Percentiles rank a stretch among this genome's conserved stretches.
Conservation (phyloP, 2,329 filamentous ascomycete genomes). For the Macrophomina phaseolina region DNA sequence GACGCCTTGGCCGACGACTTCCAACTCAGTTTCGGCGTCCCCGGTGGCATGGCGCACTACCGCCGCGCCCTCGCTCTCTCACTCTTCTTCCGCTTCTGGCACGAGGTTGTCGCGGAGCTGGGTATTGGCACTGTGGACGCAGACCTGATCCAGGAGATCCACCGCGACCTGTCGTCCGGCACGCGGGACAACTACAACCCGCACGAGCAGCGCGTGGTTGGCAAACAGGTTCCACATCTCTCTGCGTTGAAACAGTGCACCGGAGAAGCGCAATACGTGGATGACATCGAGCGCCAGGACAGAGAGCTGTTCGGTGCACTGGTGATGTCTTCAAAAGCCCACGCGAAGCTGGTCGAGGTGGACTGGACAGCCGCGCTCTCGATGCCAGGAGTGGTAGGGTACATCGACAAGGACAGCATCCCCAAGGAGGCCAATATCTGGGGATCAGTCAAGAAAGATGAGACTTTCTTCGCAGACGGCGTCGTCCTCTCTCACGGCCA, state of each 20-base stretch:
- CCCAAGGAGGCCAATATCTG: conserved; percentile 85
- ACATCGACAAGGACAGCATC: conserved; percentile 81
- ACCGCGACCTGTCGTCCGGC: conserved; percentile 79
- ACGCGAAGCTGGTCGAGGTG: conserved; percentile 81
- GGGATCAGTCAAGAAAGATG: conserved; percentile 81
- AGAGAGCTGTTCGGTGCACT: conserved; percentile 88
- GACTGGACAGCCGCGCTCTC: conserved; percentile 77
- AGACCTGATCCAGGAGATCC: conserved; percentile 80
- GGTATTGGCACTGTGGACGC: conserved; percentile 63
- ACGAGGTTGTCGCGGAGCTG: conserved; percentile 76
- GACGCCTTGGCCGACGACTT: conserved; percentile 83
- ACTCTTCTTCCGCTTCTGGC: conserved; percentile 97
- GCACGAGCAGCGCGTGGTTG: conserved; percentile 81
- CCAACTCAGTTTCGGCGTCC: conserved; percentile 82
- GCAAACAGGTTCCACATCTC: conserved; percentile 83
- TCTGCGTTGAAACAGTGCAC: conserved; percentile 91
- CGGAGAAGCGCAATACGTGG: conserved; percentile 92
- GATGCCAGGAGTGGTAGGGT: conserved; percentile 84
- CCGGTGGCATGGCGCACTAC: conserved; percentile 96
- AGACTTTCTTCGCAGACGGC: conserved; percentile 88
- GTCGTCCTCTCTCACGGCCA: conserved; percentile 87
- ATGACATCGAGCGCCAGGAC: conserved; percentile 83
- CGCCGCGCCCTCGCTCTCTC: conserved; percentile 85
- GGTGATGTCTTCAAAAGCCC: conserved; percentile 84
- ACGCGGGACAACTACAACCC: conserved; percentile 76